A percentile compares a stretch with the other conserved stretches of the same genome.
Evolutionary conservation across 768 basidiomycete genomes (phyloP).

Genomic region (Cyclocybe cylindracea): DNA sequence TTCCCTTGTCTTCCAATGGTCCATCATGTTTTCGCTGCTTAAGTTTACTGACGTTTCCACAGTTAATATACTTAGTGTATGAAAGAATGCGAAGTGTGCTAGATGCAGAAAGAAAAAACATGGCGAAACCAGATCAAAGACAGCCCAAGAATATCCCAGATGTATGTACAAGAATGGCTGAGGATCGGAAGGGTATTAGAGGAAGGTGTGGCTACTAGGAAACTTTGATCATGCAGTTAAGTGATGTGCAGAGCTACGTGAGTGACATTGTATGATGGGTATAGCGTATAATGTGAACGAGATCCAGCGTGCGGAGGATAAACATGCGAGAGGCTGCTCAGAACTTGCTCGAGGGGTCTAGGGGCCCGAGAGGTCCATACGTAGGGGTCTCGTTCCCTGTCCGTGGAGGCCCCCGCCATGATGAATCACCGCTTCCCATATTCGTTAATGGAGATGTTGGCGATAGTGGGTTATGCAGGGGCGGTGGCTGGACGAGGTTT

Average conservation of each 20-base stretch:
- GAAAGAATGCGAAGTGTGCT: not conserved
- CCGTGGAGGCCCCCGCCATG: constrained; percentile 7
- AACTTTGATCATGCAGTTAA: constrained; percentile 34
- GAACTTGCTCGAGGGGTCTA: constrained; percentile 60
- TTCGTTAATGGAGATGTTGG: constrained; percentile 40
- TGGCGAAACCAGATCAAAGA: not conserved
- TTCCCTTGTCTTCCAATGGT: no score
- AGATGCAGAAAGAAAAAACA: constrained; percentile 3
- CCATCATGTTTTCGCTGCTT: not conserved
- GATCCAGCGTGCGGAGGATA: constrained; percentile 10
- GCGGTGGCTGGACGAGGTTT: constrained; percentile 21
- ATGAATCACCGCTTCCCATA: constrained; percentile 19
- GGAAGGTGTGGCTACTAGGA: constrained; percentile 22
- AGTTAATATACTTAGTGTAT: not conserved
- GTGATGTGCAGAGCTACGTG: constrained; percentile 26
- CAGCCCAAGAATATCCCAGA: constrained; percentile 7
- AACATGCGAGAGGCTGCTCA: constrained; percentile 26
- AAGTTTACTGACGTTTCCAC: no score
- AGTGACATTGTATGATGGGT: constrained; percentile 35
- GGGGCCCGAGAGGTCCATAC: constrained; percentile 60
- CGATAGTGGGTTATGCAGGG: constrained; percentile 34
- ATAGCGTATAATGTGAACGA: constrained; percentile 39
- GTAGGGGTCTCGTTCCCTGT: constrained; percentile 22
- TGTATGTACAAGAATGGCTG: constrained; percentile 12
- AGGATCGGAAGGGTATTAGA: constrained; percentile 34